These are phyloP conservation scores for Didymella pomorum DNA, from an alignment of 2,329 filamentous ascomycete species.

Conservation along the genomic window DNA sequence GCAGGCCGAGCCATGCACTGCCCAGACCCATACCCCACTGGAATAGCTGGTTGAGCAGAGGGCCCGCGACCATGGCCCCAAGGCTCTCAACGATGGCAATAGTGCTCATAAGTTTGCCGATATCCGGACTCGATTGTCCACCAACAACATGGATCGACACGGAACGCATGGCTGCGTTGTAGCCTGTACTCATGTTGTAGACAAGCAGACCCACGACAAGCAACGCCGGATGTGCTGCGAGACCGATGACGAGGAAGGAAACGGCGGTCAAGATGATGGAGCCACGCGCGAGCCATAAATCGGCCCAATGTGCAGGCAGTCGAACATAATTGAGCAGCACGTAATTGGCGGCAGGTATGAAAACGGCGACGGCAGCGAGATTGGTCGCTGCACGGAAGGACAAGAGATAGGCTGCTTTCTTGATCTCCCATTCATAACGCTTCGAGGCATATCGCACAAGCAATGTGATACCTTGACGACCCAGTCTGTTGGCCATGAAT, in stretches of 20 bases:
- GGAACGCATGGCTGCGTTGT: conserved; percentile 56
- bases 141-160: conserved; percentile 59
- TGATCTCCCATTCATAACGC: conserved; percentile 59
- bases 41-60: conserved; percentile 57
- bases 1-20: conserved; percentile 58
- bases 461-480: conserved; percentile 57
- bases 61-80: conserved; percentile 58
- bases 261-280: conserved; percentile 56
- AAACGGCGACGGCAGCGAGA: conserved; percentile 56
- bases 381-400: conserved; percentile 59
- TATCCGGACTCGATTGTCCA: conserved; percentile 53
- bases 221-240: conserved; percentile 54
- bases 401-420: conserved; percentile 52
- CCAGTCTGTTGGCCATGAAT: conserved; percentile 59
- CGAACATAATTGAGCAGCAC: conserved; percentile 49
- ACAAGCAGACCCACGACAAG: conserved; percentile 57
- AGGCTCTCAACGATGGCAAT: conserved; percentile 59
- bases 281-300: conserved; percentile 56
- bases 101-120: conserved; percentile 59
- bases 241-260: conserved; percentile 57
- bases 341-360: conserved; percentile 55
- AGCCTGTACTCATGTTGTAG: conserved; percentile 60
- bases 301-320: conserved; percentile 52
- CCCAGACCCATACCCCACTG: conserved; percentile 57
- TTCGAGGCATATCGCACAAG: conserved; percentile 62